Evolutionary conservation across 1,284 basidiomycete species (phyloP), one percentile per base, ranked within the genome.

Genomic region (Tilletia horrida): DNA sequence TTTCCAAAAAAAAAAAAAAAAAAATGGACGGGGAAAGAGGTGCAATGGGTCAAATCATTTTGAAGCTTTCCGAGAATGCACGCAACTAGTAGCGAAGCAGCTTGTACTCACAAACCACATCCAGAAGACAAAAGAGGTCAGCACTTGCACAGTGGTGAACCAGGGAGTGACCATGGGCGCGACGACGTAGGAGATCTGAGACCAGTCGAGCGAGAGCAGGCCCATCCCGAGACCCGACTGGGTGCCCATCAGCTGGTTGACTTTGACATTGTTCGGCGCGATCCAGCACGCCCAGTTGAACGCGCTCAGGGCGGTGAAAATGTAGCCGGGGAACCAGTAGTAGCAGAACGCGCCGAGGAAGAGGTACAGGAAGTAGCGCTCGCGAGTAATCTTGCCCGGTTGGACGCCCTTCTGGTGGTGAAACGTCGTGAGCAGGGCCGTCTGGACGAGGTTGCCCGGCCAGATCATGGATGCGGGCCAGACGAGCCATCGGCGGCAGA

Each of bases 241-340:
- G 43, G 29, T 76, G 74, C 64, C 64, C 23, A 66, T 21, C 69
- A 71, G 27, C 68, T 57, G 27, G 67, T 66, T 57, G 67, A 68
- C 13, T 64, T 62, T 43, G 57, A 64, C 55, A 52, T 66, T 71
- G 42, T 71, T 52, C 25, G 66, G 66, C 13, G 45, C 29, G 71
- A 88, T 87, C 87, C 87, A 88, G 69, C 84, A 84, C 21, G 87
- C 84, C 87, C 87, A 88, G 72, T 85, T 86, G 78, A 88, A 88
- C 69, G 83, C 84, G 13, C 84, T 84, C 7, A 87, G 82, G 13
- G 84, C 85, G 14, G 67, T 67, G 68, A 83, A 82, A 59, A 84
- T 68, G 69, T 78, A 67, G 2, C 59, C 48, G 35, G 47, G 55
- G 42, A 63, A 59, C 25, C 25, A 40, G 11, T 66, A 6, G 68